These are phyloP conservation scores for Papiliotrema laurentii DNA, from an alignment of 1,284 basidiomycete species.

Conservation along the genomic window DNA sequence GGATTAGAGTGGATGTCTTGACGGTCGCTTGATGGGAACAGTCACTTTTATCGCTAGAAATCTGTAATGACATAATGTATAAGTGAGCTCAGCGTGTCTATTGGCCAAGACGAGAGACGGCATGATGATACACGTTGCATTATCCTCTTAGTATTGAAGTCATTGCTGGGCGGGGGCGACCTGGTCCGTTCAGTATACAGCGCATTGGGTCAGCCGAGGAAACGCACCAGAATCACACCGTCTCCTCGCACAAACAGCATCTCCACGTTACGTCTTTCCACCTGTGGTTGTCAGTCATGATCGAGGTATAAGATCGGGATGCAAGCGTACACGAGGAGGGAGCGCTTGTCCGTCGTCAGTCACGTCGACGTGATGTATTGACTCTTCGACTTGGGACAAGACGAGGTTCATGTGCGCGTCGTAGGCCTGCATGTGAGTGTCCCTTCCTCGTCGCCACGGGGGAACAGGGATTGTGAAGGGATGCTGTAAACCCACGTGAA, in stretches of 20 bases:
- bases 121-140: neutral
- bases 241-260: conserved; percentile 98
- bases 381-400: conserved; percentile 94
- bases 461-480: neutral
- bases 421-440: conserved; percentile 78
- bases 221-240: conserved; percentile 79
- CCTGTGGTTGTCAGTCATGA: conserved; percentile 52
- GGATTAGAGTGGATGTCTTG: no score
- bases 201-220: neutral
- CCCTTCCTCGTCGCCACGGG: neutral
- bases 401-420: conserved; percentile 99
- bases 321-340: conserved; percentile 48
- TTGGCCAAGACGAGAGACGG: neutral
- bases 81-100: no score
- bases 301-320: neutral
- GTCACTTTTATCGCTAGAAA: no score
- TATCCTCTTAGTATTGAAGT: neutral
- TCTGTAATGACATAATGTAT: no score
- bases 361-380: conserved; percentile 83
- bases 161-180: conserved; percentile 2
- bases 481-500: conserved; percentile 82
- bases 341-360: conserved; percentile 49
- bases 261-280: conserved; percentile 89
- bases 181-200: neutral
- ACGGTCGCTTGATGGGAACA: no score